Base-by-base conservation (phyloP, 2,329 filamentous ascomycete genomes). In the Camillea tinctor region DNA sequence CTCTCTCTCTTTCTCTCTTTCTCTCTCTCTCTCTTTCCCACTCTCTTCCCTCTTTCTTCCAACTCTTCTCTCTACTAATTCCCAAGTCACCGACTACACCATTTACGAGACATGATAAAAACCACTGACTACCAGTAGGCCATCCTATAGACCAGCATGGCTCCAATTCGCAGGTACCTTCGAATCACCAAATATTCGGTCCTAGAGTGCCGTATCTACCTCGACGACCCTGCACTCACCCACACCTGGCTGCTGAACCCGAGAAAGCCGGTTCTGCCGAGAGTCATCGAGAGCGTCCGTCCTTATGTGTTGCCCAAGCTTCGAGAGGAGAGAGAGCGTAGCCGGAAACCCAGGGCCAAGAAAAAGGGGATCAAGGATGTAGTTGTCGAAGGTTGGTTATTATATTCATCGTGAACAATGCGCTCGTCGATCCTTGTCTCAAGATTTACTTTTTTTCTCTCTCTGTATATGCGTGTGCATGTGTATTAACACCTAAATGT, bases 201-300 rank as follows among this genome's bases (percentile, higher is more conserved):
- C 30, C 84, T 99, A n/a, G 95, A 99, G 82, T 93, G 92, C 65
- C 93, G 93, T 66, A 95, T 99, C 67, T 98, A 98, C 76, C 87
- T 97, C 52, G 94, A 98, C 66, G 93, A 94, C 69, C 95, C 95
- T 0, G 86, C 89, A 13, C 86, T 97, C 62, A 86, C 87, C 22
- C 86, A 92, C 66, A 88, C 89, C 71, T 97, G 96, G 88, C 85
- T 99, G 19, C 84, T 97, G 65, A 89, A 90, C 69, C 83, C 90
- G 40, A 86, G 88, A 65, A 82, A 93, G 68, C 87, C 91, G 3
- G 84, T 94, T 17, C 84, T 99, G 15, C 88, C 89, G 48, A 89
- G 89, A 65, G 88, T 98, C 68, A 93, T 99, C 60, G 86, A 92
- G 73, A 90, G 88, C 61, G 88, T 98, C 56, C 89, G 91, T 9